Percentiles rank a stretch among this genome's conserved stretches.
Evolutionary conservation across 148 eudicot species (phyloP).

Genomic region (Pouteria glomerata): DNA sequence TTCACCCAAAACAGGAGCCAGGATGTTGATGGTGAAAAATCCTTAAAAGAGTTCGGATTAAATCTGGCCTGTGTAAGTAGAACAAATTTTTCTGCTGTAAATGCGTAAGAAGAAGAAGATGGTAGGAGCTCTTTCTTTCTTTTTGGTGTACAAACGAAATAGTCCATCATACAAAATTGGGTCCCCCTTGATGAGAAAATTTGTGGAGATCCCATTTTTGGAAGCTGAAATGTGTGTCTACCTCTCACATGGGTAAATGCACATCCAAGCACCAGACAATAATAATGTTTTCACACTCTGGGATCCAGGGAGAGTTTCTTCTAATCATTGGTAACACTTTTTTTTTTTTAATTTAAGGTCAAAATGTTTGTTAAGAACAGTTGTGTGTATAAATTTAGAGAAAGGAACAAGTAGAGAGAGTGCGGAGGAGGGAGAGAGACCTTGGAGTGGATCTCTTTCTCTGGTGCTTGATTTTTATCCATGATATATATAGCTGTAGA

Average conservation of each 20-base stretch:
- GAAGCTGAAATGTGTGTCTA: conserved; percentile 16
- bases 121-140: conserved; percentile 12
- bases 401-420: too few relatives aligned
- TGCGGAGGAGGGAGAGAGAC: too few relatives aligned
- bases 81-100: conserved; percentile 12
- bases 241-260: not conserved
- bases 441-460: not conserved
- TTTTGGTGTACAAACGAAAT: conserved; percentile 14
- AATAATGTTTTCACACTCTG: not conserved
- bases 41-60: conserved; percentile 3
- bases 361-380: not conserved
- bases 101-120: conserved; percentile 16
- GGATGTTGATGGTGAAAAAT: conserved; percentile 16
- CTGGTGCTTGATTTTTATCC: conserved; percentile 10
- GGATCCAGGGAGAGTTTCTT: not conserved
- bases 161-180: conserved; percentile 10
- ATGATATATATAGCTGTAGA: not conserved
- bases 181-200: conserved; percentile 6
- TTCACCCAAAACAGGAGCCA: conserved; percentile 37
- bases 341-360: not conserved
- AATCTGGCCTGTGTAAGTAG: conserved; percentile 23
- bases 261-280: conserved; percentile 5
- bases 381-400: not conserved
- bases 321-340: not conserved
- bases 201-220: conserved; percentile 18